A percentile compares a stretch with the other conserved stretches of the same genome.
Evolutionary conservation across 768 basidiomycete genomes (phyloP).

Genomic region (Holtermanniella nyarrowii): DNA sequence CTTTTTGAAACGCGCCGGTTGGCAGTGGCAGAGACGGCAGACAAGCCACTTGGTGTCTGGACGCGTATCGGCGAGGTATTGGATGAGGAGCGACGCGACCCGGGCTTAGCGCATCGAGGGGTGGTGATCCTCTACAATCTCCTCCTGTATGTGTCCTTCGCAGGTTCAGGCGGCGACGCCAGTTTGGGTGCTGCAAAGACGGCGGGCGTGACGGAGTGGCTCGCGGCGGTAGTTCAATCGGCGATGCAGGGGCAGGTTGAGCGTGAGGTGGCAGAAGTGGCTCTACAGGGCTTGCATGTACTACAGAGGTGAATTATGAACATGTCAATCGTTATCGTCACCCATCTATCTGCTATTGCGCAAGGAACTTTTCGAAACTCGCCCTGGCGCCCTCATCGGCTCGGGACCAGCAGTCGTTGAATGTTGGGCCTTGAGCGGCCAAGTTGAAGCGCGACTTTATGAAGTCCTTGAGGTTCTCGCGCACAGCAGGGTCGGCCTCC

Average conservation of each 20-base stretch:
- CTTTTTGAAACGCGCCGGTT: constrained; percentile 52
- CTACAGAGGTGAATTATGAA: not conserved
- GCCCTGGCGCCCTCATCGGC: constrained; percentile 28
- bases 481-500: constrained; percentile 24
- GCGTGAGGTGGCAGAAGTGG: not conserved
- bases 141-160: constrained; percentile 44
- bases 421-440: constrained; percentile 18
- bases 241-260: not conserved
- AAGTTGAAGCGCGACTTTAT: constrained; percentile 14
- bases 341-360: not conserved
- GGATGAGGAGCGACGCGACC: constrained; percentile 48
- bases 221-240: constrained; percentile 31
- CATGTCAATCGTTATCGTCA: not conserved
- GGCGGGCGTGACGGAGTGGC: constrained; percentile 49
- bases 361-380: constrained; percentile 24
- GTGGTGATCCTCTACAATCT: constrained; percentile 65
- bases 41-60: not conserved
- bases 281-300: not conserved
- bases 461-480: constrained; percentile 19
- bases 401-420: constrained; percentile 36
- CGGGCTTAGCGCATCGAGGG: constrained; percentile 66
- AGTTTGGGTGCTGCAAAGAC: constrained; percentile 50
- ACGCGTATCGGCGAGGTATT: not conserved
- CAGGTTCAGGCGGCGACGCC: constrained; percentile 20
- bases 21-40: not conserved